A percentile compares a stretch with the other conserved stretches of the same genome.
These are phyloP conservation scores for Lathyrus oleraceus DNA, from an alignment of 306 rosid genomes.

Conservation along the genomic window DNA sequence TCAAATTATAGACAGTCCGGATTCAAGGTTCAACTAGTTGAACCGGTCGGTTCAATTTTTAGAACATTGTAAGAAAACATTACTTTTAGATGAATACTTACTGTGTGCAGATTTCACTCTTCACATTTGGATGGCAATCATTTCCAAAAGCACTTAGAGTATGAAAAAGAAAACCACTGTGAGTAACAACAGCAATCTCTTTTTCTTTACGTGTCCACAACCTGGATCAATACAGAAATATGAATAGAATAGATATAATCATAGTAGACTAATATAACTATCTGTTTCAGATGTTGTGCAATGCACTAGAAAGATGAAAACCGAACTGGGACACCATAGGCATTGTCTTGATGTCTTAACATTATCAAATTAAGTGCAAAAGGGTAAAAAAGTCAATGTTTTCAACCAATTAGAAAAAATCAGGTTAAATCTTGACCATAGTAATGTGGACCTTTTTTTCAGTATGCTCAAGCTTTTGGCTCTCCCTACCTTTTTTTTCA, in stretches of 20 bases:
- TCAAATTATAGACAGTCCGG: no score
- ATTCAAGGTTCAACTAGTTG: no score
- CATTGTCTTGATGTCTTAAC: neutral
- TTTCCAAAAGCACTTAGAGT: constrained; percentile 71
- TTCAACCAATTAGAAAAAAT: neutral
- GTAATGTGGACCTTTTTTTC: neutral
- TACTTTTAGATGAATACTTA: constrained; percentile 41
- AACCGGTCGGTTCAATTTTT: no score
- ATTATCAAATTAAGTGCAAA: constrained; percentile 2
- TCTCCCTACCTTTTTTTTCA: neutral
- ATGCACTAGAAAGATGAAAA: constrained; percentile 17
- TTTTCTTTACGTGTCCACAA: constrained; percentile 92
- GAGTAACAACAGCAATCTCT: constrained; percentile 82
- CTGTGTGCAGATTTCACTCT: constrained; percentile 72
- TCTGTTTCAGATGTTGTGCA: constrained; percentile 18
- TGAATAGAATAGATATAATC: constrained; percentile 23
- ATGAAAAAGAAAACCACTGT: constrained; percentile 76
- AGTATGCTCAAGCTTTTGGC: neutral
- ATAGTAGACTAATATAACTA: neutral
- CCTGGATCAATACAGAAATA: constrained; percentile 49
- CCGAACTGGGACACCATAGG: neutral
- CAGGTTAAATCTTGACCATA: neutral
- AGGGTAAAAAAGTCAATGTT: neutral
- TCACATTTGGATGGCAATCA: constrained; percentile 73
- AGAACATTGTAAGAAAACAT: neutral